Evolutionary conservation across 108 stramenopile species (phyloP), one percentile per base, ranked within the genome.

Genomic region (Poteriospumella lacustris): DNA sequence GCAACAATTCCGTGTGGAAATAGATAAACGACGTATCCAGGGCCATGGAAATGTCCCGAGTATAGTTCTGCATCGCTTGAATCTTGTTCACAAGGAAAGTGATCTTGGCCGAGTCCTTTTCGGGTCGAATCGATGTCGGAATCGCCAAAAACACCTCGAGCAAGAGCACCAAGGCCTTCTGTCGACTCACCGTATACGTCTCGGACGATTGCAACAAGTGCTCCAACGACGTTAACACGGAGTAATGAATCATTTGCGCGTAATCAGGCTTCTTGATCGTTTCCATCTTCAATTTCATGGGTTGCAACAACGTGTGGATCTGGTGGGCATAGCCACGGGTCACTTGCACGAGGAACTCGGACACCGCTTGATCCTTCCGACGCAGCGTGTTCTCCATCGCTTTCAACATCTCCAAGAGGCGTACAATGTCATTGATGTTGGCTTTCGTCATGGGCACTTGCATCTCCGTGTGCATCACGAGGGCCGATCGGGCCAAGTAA

Each of bases 371-470:
- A 33, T 73, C 70, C 36, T 73, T 73, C 5, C 70, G 12, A 12
- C 26, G 24, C 26, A 73, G 36, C 5, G 70, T 73, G 70, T 52
- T 33, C 5, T 73, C 70, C 31, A 73, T 42, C 31, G 44, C 70
- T 38, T 73, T 73, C 44, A 73, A 3, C 12, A 39, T 26, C 31
- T 73, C 70, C 19, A 73, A 44, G 5, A 73, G 70, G 28, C 3
- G 15, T 3, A 34, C 43, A 3, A 73, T 38, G 36, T 73, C 70
- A 73, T 52, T 44, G 26, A 73, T 26, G 31, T 44, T 73, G 47
- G 15, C 36, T 73, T 38, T 5, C 5, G 12, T 73, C 40, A 73
- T 12, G 31, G 70, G 70, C 26, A 73, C 70, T 56, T 73, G 70
- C 47, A 73, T 44, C 9, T 15, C 12, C 24, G 44, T 26, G 31